A percentile compares a stretch with the other conserved stretches of the same genome.
These are phyloP conservation scores for Talaromyces proteolyticus DNA, from an alignment of 495 filamentous ascomycete genomes.

Conservation along the genomic window DNA sequence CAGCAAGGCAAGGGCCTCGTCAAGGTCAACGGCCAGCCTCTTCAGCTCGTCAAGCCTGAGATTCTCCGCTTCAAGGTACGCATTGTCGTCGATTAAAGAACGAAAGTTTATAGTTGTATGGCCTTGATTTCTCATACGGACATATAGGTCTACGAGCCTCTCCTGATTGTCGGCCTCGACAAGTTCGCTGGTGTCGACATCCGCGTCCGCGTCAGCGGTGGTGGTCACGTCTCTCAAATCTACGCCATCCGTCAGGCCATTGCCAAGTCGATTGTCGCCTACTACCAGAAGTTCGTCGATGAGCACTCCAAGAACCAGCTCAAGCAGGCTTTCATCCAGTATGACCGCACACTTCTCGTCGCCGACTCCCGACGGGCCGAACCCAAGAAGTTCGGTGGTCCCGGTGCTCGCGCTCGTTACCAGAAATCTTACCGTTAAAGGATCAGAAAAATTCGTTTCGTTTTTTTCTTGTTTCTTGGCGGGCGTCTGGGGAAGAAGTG, in stretches of 20 bases:
- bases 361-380: conserved; percentile 94
- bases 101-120: no score
- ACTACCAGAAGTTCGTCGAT: conserved; percentile 99
- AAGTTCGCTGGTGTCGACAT: conserved; percentile 97
- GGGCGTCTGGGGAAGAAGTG: conserved; percentile 2
- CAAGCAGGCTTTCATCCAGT: conserved; percentile 88
- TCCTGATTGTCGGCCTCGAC: conserved; percentile 92
- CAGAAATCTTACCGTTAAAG: conserved; percentile 78
- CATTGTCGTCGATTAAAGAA: neutral
- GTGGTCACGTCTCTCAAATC: conserved; percentile 97
- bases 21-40: conserved; percentile 96
- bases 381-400: conserved; percentile 86
- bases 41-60: conserved; percentile 89
- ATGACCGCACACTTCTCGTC: conserved; percentile 94
- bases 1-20: conserved; percentile 89
- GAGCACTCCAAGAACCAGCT: conserved; percentile 99
- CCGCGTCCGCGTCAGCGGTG: conserved; percentile 91
- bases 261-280: conserved; percentile 95
- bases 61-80: conserved; percentile 93
- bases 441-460: conserved; percentile 14
- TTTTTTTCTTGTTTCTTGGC: conserved; percentile 23
- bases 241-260: conserved; percentile 99
- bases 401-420: conserved; percentile 92
- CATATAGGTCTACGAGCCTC: conserved; percentile 83
- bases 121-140: neutral